Evolutionary conservation across 2,329 filamentous ascomycete genomes (phyloP), one percentile per base, ranked within the genome.

Genomic region (Nemania sp.): DNA sequence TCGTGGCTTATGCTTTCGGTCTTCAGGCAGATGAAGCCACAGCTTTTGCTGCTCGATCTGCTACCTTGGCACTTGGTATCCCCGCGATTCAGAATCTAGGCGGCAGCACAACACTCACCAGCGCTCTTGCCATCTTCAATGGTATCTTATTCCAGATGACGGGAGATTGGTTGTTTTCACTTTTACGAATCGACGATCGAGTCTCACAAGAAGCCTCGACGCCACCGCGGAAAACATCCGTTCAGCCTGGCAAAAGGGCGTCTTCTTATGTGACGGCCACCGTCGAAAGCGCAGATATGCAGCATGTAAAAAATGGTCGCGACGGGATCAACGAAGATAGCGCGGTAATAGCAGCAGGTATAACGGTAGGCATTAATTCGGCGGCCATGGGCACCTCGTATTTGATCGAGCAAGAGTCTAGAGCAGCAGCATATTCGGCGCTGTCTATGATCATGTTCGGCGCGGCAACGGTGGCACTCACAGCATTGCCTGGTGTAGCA

Each of bases 311-410:
- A 8, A 11, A 28, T 30, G 4, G 43, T 26, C 11, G 4, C 42
- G 47, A 12, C 7, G 31, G 24, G 20, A 40, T 14, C 6, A 42
- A 40, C 9, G 48, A 60, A 9, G 63, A 66, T 7, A 52, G 52
- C 9, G 73, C 48, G 66, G 75, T 69, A 0, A 73, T 83, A 2
- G 80, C 79, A 0, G 71, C 76, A 0, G 81, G 81, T 30, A 73
- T 80, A 30, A 73, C 79, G 0, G 73, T 83, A 43, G 81, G 81
- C 3, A 77, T 83, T 69, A 84, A 84, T 58, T 80, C 80, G 1
- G 80, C 80, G 0, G 81, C 81, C 3, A 82, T 84, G 80, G 81
- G 81, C 2, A 81, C 81, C 0, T 75, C 81, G 0, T 80, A 81
- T 54, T 70, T 84, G 12, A 82, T 83, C 51, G 80, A 83, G 65